Evolutionary conservation across 2,329 filamentous ascomycete genomes (phyloP), one percentile per base, ranked within the genome.

Genomic region (Colletotrichum ledebouriae): DNA sequence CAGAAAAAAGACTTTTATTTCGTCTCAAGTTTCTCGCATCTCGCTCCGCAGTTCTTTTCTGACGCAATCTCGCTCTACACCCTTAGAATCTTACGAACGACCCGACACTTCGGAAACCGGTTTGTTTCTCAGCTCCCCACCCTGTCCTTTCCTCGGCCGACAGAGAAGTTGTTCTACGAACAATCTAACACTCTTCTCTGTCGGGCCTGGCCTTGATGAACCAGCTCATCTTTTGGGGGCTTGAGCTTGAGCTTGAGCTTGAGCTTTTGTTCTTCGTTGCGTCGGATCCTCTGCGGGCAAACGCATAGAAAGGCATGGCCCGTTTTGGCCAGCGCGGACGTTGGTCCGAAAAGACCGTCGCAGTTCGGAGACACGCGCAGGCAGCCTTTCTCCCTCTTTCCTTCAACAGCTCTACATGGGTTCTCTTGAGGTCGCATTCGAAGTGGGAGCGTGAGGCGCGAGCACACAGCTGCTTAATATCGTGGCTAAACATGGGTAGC

Each of bases 1-100:
- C 1, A 29, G 29, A 7, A 29, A 29, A 29, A 29, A 9, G 29
- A 29, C 29, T 29, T 4, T 61, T 52, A n/a, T 50, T 56, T 68
- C 55, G 55, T 68, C 61, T 59, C 47, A 68, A 68, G 65, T 68
- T 41, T 50, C 46, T 33, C 55, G 25, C 20, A 33, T 33, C 41
- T 39, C 17, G 12, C 57, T 41, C 59, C 47, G 59, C 59, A 44
- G 47, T 25, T 5, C 25, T 25, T 29, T 29, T 53, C 34, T 53
- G 59, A 61, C 44, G 37, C 34, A n/a, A 10, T 34, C 44, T 33
- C 13, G 7, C 13, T 15, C n/a, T 9, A 20, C 42, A 25, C 17
- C 34, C 17, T 41, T 41, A 6, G 13, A 55, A 41, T 22, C 12
- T 22, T 41, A 6, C 29, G 29, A 34, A 33, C 39, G 53, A 57